A percentile compares a stretch with the other conserved stretches of the same genome.
These are phyloP conservation scores for Kodamaea plutei DNA, from an alignment of 1,139 yeast species.

Conservation along the genomic window DNA sequence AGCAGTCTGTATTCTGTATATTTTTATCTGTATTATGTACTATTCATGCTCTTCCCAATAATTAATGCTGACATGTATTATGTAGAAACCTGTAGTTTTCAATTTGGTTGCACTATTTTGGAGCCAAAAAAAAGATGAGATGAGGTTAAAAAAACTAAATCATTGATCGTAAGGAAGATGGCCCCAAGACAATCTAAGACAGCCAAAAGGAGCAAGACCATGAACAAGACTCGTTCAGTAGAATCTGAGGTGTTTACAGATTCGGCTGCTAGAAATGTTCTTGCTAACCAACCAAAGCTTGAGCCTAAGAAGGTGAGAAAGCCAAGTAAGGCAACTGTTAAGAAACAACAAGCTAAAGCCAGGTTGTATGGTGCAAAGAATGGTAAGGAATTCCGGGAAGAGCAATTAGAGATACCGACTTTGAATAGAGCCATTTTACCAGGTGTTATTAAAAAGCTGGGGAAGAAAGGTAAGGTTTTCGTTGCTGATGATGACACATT, in stretches of 20 bases:
- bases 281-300: constrained; percentile 57
- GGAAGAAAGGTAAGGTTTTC: constrained; percentile 92
- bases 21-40: too few species aligned
- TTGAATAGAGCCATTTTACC: constrained; percentile 82
- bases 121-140: too few species aligned
- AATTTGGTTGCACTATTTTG: too few species aligned
- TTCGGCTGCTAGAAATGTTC: constrained; percentile 59
- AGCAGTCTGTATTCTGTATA: too few species aligned
- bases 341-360: constrained; percentile 61
- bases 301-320: constrained; percentile 57
- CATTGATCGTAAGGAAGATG: too few species aligned
- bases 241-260: constrained; percentile 67
- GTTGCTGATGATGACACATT: constrained; percentile 69
- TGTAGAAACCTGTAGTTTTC: too few species aligned
- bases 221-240: constrained; percentile 52
- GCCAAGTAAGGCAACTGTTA: constrained; percentile 49
- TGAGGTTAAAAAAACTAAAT: too few species aligned
- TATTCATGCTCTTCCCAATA: too few species aligned
- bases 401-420: constrained; percentile 71
- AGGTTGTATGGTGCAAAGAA: constrained; percentile 70
- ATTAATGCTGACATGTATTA: too few species aligned
- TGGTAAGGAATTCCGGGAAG: constrained; percentile 66
- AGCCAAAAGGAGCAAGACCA: constrained; percentile 50
- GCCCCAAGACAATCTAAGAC: constrained; percentile 58
- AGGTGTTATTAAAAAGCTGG: constrained; percentile 70